A percentile compares a stretch with the other conserved stretches of the same genome.
Evolutionary conservation across 2,329 filamentous ascomycete genomes (phyloP).

Genomic region (Samsoniella hepiali): DNA sequence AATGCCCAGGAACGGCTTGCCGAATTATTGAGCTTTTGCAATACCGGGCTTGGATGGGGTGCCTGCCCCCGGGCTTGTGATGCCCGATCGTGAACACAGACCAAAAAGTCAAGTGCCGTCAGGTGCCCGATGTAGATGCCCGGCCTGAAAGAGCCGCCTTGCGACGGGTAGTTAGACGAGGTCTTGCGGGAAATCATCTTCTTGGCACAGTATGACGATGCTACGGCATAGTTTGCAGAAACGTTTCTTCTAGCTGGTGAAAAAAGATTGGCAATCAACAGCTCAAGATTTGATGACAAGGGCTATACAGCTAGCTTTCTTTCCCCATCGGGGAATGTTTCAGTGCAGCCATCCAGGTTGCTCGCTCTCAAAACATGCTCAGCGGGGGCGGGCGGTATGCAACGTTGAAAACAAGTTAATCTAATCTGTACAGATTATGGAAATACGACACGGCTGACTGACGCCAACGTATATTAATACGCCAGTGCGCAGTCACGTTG

Average conservation of each 20-base stretch:
- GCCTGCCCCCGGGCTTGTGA: no score
- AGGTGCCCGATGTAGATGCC: no score
- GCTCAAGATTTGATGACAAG: not conserved
- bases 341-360: slow-evolving; percentile 12
- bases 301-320: not conserved
- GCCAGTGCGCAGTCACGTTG: not conserved
- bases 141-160: no score
- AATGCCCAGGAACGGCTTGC: no score
- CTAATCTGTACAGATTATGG: not conserved
- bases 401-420: slow-evolving; percentile 4
- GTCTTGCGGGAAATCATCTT: no score
- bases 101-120: no score
- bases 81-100: no score
- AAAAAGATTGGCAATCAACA: not conserved
- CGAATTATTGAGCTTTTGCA: no score
- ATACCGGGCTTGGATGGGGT: no score
- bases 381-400: not conserved
- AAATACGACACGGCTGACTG: not conserved
- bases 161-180: no score
- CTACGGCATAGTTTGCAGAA: not conserved
- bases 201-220: no score
- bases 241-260: not conserved
- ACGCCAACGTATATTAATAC: not conserved
- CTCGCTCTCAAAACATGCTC: slow-evolving; percentile 7
- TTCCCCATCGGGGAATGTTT: not conserved